phyloP scores from a whole-genome alignment of 495 filamentous ascomycete species.

The Lichenothelia convexa region DNA sequence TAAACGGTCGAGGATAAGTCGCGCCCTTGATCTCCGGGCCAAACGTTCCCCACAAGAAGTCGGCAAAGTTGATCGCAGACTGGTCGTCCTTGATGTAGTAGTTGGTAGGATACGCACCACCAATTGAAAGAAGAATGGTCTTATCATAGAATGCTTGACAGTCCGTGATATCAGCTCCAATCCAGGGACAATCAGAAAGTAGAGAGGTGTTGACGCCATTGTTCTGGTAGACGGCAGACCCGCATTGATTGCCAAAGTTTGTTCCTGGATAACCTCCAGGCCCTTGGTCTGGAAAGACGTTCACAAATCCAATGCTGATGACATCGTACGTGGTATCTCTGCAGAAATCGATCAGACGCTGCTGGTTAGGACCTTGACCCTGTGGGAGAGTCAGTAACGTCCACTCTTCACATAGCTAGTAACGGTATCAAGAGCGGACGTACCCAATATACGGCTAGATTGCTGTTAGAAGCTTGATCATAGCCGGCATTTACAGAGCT shows the following conservation, averaged over 20 bases:
- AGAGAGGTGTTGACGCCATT: slow-evolving; percentile 15
- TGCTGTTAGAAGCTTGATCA: slow-evolving; percentile 16
- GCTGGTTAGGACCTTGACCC: slow-evolving; percentile 30
- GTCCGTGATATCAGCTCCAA: slow-evolving; percentile 17
- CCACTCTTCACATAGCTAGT: neutral
- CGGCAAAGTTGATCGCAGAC: slow-evolving; percentile 31
- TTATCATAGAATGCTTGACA: slow-evolving; percentile 21
- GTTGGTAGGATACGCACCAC: slow-evolving; percentile 16
- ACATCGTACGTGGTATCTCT: slow-evolving; percentile 41
- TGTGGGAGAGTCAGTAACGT: too few species aligned
- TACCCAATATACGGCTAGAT: slow-evolving; percentile 38
- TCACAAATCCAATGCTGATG: slow-evolving; percentile 48
- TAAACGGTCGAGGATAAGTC: slow-evolving; percentile 20
- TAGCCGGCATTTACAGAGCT: slow-evolving; percentile 11
- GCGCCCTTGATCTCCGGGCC: slow-evolving; percentile 27
- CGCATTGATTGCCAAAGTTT: slow-evolving; percentile 52
- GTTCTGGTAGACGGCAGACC: slow-evolving; percentile 18
- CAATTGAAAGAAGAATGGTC: slow-evolving; percentile 22
- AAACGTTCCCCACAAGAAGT: slow-evolving; percentile 45
- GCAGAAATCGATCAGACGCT: slow-evolving; percentile 36
- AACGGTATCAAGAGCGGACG: slow-evolving; percentile 1
- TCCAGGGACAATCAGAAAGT: slow-evolving; percentile 17
- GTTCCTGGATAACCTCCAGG: slow-evolving; percentile 36
- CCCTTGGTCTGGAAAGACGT: slow-evolving; percentile 38
- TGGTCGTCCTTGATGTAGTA: slow-evolving; percentile 20